Evolutionary conservation across 1,139 yeast species (phyloP), one percentile per base, ranked within the genome.

Genomic region (Blastobotrys petasosporus): DNA sequence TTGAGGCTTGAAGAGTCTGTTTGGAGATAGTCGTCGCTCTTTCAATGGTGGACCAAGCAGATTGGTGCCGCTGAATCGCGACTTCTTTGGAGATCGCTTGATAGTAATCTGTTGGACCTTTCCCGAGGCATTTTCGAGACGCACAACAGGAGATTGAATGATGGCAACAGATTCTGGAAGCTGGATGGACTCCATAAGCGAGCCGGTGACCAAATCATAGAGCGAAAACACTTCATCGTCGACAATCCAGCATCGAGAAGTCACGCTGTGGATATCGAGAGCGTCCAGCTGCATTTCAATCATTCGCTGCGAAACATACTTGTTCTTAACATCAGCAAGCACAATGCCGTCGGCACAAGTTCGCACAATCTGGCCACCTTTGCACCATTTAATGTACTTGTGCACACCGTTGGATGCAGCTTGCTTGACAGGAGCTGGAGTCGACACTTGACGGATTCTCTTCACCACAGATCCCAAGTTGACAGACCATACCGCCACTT

Each of bases 41-140:
- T 20, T 20, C 25, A 20, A 20, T 20, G 25, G 25, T 20, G 25
- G 25, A 20, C 25, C 15, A 16, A 39, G 29, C 16, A 4, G 11
- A 23, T 20, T 20, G 33, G 30, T 31, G 42, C 12, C 35, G 23
- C 28, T 20, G 23, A 35, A 20, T 20, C 15, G 38, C n/a, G 28
- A 15, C 32, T 37, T 25, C 41, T 38, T 38, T 6, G 41, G 41
- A 29, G 16, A 10, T 11, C 29, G n/a, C 31, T 42, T 42, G 32
- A 42, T 42, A 3, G 45, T 42, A 32, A 42, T 42, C 17, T 36
- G 16, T n/a, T 36, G 32, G 32, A 42, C 45, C 31, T 37, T 37
- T 6, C 41, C 45, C 7, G 16, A 29, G 15, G 23, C 28, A 16
- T 33, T 25, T 4, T 32, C 37, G 29, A 42, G 17, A 15, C 45